These are phyloP conservation scores for Solanum aculeatissimum DNA, from an alignment of 305 asterid species.

Conservation along the genomic window DNA sequence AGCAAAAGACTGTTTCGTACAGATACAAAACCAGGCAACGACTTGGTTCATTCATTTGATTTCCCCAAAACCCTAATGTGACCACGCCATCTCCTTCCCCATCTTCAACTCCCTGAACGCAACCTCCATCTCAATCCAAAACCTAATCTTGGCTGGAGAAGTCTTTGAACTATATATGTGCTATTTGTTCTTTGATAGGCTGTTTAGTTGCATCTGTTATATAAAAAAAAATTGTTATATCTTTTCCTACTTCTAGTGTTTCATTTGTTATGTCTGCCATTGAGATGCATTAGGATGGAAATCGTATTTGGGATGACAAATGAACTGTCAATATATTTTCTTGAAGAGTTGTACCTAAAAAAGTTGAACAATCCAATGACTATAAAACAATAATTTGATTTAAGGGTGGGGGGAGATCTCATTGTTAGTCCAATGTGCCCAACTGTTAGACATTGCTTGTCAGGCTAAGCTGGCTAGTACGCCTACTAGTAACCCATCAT, in stretches of 20 bases:
- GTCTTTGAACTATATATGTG: background rate
- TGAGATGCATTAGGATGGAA: background rate
- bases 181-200: background rate
- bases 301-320: background rate
- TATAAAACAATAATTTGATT: background rate
- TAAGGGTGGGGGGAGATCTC: background rate
- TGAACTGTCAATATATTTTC: background rate
- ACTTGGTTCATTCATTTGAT: background rate
- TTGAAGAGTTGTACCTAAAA: background rate
- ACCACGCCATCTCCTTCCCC: background rate
- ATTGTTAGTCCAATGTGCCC: background rate
- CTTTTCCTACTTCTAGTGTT: background rate
- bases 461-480: background rate
- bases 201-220: background rate
- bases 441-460: background rate
- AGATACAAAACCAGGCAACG: background rate
- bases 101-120: background rate
- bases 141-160: background rate
- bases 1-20: background rate
- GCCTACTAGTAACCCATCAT: background rate
- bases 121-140: background rate
- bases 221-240: background rate
- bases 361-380: background rate
- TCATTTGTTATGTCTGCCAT: background rate
- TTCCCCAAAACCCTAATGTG: background rate